Evolutionary conservation across 495 filamentous ascomycete genomes (phyloP), one percentile per base, ranked within the genome.

Genomic region (Parachaetomium inaequale): DNA sequence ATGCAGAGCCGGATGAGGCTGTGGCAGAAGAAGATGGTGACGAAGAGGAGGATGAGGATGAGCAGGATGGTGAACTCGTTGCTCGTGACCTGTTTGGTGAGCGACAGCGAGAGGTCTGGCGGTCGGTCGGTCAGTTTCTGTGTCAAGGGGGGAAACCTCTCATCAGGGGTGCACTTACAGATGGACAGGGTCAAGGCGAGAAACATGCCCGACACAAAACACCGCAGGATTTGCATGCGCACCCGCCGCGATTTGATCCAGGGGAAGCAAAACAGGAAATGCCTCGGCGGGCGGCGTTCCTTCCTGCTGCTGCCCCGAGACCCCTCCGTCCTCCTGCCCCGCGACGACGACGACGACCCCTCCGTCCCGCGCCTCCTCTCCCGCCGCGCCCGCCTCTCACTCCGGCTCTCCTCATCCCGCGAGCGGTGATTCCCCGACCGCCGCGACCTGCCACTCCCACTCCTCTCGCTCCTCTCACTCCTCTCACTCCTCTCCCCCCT

Each of bases 21-120:
- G 76, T 96, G 88, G 65, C 84, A 88, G 77, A 93, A 93, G 72
- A 93, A 81, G 66, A 95, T 86, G 5, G 87, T 86, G 57, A 86
- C 80, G 43, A 86, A 72, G 53, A 93, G 66, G 65, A 93, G 87
- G 68, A 91, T 79, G 50, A 95, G 78, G 55, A 94, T 87, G 59
- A 93, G 81, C 51, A 92, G 76, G 50, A 92, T 82, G 58, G 91
- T 88, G 65, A 91, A 84, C 72, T 88, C 84, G 69, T 81, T 80
- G 56, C 78, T 81, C 60, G 74, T 67, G 69, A 82, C 76, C 54
- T 80, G 77, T 56, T 81, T 75, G 21, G 85, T 84, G 45, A 90
- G 79, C 21, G 87, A 82, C 49, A 92, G 79, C 21, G 84, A 81
- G 66, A 92, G 83, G 72, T 91, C 88, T 91, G 69, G n/a, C 28